Evolutionary conservation across 148 eudicot genomes (phyloP), one percentile per base, ranked within the genome.

Genomic region (Vaccinium corymbosum): DNA sequence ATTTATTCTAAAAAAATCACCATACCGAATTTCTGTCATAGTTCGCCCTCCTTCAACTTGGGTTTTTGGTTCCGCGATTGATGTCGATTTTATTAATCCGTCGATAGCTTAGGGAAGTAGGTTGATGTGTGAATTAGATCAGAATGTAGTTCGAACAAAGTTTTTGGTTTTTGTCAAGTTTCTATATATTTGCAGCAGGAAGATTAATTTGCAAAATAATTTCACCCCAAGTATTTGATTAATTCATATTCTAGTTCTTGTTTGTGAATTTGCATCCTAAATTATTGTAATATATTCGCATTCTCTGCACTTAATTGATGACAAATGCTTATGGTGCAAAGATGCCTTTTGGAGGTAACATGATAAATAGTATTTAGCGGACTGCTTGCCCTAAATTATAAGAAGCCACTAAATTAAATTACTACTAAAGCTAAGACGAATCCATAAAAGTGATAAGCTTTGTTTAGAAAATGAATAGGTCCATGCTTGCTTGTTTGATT

Each of bases 381-480:
- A 48, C 51, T 57, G 35, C 77, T 73, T 73, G 15, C 14, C 57
- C 55, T 57, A 35, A 59, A 20, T 17, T 3, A 57, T 19, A 38
- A 11, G 46, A 25, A 38, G n/a, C 62, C 27, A 80, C 22, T 1
- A 56, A 51, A 51, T 0, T 56, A 56, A 57, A 35, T 1, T 2
- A 13, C 22, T 7, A 79, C 1, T 79, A 32, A 53, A 35, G 52
- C 22, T 80, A 35, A 25, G 35, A 6, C 3, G 42, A 53, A 78
- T 29, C 46, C 80, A 16, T 53, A 7, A 32, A 14, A 48, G 6
- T 53, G 46, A 53, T 15, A 2, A 53, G 35, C 46, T 78, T 53
- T 78, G 80, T 29, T 78, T 78, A 62, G 15, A 81, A 14, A 82
- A 35, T 82, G 8, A 72, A 50, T 11, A 53, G 35, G 52, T 53